A percentile compares a stretch with the other conserved stretches of the same genome.
Conservation (phyloP, 257 asterid species). For the Avicennia marina region DNA sequence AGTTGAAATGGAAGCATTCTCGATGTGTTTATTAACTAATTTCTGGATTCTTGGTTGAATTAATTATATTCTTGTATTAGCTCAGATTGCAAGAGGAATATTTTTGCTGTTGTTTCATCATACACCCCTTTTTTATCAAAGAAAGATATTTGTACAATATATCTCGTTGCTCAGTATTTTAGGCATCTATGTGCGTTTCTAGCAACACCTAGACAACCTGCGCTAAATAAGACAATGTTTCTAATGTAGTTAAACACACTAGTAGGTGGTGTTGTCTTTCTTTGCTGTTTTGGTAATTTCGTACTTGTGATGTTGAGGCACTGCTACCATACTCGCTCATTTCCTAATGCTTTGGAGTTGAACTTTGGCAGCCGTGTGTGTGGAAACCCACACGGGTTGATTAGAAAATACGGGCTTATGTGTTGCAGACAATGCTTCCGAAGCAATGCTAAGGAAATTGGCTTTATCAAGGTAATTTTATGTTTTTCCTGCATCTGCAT, state of each 20-base stretch:
- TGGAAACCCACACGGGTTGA: slow-evolving; percentile 31
- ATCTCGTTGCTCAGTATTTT: neutral
- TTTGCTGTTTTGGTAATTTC: too few relatives aligned
- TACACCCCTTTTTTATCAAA: neutral
- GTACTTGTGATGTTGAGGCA: too few relatives aligned
- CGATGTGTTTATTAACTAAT: neutral
- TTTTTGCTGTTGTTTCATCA: neutral
- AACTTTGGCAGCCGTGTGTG: slow-evolving; percentile 31
- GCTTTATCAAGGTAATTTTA: slow-evolving; percentile 29
- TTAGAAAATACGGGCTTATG: slow-evolving; percentile 35
- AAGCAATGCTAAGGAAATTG: slow-evolving; percentile 41
- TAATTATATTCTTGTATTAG: neutral
- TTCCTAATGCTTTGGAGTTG: neutral
- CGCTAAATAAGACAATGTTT: neutral
- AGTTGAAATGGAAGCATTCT: neutral
- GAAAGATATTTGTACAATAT: neutral
- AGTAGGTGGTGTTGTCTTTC: neutral
- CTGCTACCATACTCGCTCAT: too few relatives aligned
- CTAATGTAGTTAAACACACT: neutral
- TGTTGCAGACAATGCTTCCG: slow-evolving; percentile 43
- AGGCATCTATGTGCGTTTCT: neutral
- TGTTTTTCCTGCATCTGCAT: neutral
- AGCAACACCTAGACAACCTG: neutral
- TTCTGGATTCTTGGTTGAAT: neutral
- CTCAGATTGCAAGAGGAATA: neutral